Base-by-base conservation (phyloP, 2,329 filamentous ascomycete genomes). In the Epichloe coenophiala region DNA sequence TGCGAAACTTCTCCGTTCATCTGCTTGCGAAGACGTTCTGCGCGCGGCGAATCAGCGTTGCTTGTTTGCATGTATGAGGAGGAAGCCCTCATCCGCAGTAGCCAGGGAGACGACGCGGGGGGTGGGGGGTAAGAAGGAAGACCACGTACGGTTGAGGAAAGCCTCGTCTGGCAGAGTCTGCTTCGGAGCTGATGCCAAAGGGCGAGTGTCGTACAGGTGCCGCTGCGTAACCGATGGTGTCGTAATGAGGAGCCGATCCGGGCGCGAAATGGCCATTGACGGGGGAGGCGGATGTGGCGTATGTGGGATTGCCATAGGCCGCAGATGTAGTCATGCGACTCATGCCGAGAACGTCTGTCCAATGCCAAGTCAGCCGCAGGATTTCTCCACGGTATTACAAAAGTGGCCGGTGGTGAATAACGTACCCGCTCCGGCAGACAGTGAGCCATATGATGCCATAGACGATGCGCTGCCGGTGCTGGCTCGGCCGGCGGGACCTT, bases 121-220 rank as follows among this genome's bases (percentile, higher is more conserved):
- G 43, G 11, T 6, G 36, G 2, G 12, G 43, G 11, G 13, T 9
- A 15, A 19, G n/a, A 19, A n/a, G 9, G 39, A 31, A 15, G 11
- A 42, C 23, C 69, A 86, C 84, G 84, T 77, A 94, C 85, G 86
- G 78, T 70, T 93, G 87, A 23, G 51, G 51, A 59, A 89, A 91
- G 62, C 88, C 83, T 67, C 88, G 84, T 69, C 88, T 69, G 36
- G 70, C 60, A 56, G 68, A 65, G 56, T 79, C 75, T 65, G 78
- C 63, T 65, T 78, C 71, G 65, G 81, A 68, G 60, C 75, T 69
- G 68, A 84, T 68, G 53, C 74, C 67, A 56, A 78, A 81, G 15
- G 76, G 68, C 40, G 62, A 49, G 57, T 79, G 72, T 68, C 79
- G 74, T 58, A 81, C 71, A 4, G 83, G 75, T 15, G 81, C 78